phyloP scores from a whole-genome alignment of 2,329 filamentous ascomycete species.

The Celoporthe dispersa region DNA sequence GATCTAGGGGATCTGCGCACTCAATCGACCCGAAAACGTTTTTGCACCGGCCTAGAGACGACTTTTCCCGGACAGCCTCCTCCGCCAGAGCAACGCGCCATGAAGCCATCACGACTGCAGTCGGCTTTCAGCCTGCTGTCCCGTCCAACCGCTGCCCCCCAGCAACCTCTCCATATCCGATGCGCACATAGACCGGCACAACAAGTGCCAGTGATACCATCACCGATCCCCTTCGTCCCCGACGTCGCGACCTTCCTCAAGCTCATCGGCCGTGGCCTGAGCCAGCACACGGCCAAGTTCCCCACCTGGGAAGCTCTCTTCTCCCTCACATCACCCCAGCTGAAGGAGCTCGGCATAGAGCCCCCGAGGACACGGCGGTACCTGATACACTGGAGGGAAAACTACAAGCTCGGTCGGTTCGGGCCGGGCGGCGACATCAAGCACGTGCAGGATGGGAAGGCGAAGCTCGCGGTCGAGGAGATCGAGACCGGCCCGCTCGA shows the following conservation, averaged over 20 bases:
- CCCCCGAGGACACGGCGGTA: constrained; percentile 82
- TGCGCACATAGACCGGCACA: constrained; percentile 48
- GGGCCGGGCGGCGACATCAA: constrained; percentile 84
- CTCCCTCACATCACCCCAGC: constrained; percentile 74
- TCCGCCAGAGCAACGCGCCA: constrained; percentile 6
- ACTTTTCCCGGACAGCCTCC: constrained; percentile 6
- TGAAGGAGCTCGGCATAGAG: constrained; percentile 85
- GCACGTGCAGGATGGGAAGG: constrained; percentile 65
- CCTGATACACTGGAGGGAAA: constrained; percentile 84
- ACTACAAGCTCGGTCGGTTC: constrained; percentile 76
- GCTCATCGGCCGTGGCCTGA: constrained; percentile 86
- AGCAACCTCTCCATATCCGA: constrained; percentile 44
- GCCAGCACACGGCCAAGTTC: constrained; percentile 83
- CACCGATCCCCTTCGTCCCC: constrained; percentile 83
- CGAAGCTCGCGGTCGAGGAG: constrained; percentile 55
- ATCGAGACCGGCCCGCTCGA: constrained; percentile 37
- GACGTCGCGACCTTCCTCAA: constrained; percentile 85
- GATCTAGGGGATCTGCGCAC: not conserved
- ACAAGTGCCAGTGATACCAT: constrained; percentile 52
- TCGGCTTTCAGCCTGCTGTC: constrained; percentile 37
- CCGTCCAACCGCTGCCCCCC: constrained; percentile 35
- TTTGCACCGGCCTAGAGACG: not conserved
- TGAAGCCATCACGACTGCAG: constrained; percentile 35
- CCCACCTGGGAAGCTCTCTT: constrained; percentile 91
- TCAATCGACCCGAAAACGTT: not conserved